Conservation (phyloP, 148 eudicot genomes). For the Silene latifolia region DNA sequence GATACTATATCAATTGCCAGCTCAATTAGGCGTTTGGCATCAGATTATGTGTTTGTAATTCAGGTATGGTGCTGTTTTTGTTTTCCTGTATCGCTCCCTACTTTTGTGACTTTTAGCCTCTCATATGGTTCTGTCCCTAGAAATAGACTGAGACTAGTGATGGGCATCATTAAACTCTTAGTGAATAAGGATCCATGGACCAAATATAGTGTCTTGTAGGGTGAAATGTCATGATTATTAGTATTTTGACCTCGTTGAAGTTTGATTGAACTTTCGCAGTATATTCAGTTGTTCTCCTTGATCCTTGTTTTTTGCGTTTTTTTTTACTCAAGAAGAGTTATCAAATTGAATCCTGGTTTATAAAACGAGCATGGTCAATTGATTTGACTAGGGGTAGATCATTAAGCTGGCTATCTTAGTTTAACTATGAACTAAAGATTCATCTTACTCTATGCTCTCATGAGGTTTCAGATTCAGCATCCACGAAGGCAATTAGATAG, state of each 20-base stretch:
- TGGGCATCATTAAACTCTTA: slow-evolving; percentile 10
- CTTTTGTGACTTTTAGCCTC: slow-evolving; percentile 1
- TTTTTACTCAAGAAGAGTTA: background rate
- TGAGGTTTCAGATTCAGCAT: slow-evolving; percentile 79
- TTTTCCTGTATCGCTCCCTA: background rate
- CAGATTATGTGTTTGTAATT: slow-evolving; percentile 86
- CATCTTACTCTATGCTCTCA: slow-evolving; percentile 20
- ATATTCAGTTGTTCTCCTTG: background rate
- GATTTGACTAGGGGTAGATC: background rate
- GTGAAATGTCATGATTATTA: background rate
- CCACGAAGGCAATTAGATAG: slow-evolving; percentile 79
- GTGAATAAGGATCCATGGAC: background rate
- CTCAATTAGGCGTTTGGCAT: slow-evolving; percentile 77
- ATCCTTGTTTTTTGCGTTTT: background rate
- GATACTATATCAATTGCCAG: slow-evolving; percentile 87
- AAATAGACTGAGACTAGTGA: background rate
- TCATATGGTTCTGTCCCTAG: background rate
- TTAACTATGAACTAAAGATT: background rate
- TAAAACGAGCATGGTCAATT: background rate
- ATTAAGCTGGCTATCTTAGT: background rate
- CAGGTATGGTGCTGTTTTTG: slow-evolving; percentile 54
- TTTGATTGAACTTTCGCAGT: background rate
- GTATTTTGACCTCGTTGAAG: background rate
- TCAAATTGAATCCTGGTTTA: background rate
- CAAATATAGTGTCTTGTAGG: background rate